phyloP scores from a whole-genome alignment of 352 stramenopile species.

The Globisporangium okanoganense region DNA sequence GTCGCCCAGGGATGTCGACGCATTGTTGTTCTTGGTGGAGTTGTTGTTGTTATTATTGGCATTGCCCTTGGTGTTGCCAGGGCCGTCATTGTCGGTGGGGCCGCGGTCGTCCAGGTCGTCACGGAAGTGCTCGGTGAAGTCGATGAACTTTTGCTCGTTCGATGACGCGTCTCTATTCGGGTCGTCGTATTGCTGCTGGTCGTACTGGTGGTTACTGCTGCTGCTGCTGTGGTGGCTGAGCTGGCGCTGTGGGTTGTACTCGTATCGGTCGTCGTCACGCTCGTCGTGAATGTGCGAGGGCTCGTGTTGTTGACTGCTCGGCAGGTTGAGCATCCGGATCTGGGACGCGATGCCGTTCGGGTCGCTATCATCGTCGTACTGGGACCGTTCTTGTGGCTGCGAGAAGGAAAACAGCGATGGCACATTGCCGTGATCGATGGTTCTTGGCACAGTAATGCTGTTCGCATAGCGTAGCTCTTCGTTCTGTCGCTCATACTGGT shows the following conservation, averaged over 20 bases:
- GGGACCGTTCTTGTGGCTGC: slow-evolving; percentile 4
- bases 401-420: slow-evolving; percentile 5
- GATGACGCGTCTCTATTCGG: background rate
- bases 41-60: slow-evolving; percentile 17
- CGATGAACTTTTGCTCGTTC: slow-evolving; percentile 35
- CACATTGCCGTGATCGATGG: background rate
- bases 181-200: background rate
- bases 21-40: slow-evolving; percentile 11
- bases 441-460: too few species aligned
- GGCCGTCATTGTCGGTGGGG: background rate
- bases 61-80: slow-evolving; percentile 14
- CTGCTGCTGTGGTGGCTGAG: slow-evolving; percentile 10
- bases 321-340: slow-evolving; percentile 7
- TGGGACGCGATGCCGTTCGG: slow-evolving; percentile 1
- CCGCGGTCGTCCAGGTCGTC: slow-evolving; percentile 27
- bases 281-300: background rate
- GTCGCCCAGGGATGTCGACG: slow-evolving; percentile 15
- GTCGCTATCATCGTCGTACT: background rate
- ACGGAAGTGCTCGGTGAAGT: slow-evolving; percentile 45
- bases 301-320: background rate
- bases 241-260: slow-evolving; percentile 24
- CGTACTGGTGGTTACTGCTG: background rate
- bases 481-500: background rate
- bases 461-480: background rate
- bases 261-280: slow-evolving; percentile 15